These are phyloP conservation scores for Hemerocallis citrina DNA, from an alignment of 106 monocot species.

Conservation along the genomic window DNA sequence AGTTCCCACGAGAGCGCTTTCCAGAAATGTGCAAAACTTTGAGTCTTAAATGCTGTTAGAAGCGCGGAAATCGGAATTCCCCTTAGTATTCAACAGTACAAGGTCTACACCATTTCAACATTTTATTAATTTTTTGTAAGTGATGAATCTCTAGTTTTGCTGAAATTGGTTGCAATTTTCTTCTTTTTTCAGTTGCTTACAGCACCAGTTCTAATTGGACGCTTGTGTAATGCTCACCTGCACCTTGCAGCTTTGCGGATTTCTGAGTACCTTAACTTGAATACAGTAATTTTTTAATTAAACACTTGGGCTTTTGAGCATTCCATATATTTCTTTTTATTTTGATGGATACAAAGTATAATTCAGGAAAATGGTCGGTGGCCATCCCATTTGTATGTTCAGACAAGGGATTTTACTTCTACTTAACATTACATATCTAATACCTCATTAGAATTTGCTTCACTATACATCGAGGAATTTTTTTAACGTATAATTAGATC, in stretches of 20 bases:
- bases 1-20: slow-evolving; percentile 79
- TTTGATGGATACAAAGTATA: not conserved
- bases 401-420: too few relatives aligned
- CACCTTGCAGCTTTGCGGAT: slow-evolving; percentile 80
- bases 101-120: slow-evolving; percentile 33
- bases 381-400: too few relatives aligned
- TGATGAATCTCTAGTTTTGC: not conserved
- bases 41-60: slow-evolving; percentile 90
- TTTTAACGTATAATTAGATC: too few relatives aligned
- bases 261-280: slow-evolving; percentile 86
- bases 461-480: too few relatives aligned
- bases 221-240: slow-evolving; percentile 77
- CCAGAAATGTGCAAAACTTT: slow-evolving; percentile 97
- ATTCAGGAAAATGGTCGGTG: too few relatives aligned
- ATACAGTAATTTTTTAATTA: slow-evolving; percentile 45
- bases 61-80: slow-evolving; percentile 86
- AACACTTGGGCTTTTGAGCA: not conserved
- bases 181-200: slow-evolving; percentile 66
- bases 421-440: too few relatives aligned
- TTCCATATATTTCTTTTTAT: not conserved
- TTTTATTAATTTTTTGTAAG: not conserved
- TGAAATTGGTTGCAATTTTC: slow-evolving; percentile 2
- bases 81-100: slow-evolving; percentile 89
- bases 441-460: too few relatives aligned
- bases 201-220: slow-evolving; percentile 80